These are phyloP conservation scores for Plantago major DNA, from an alignment of 257 asterid genomes.

Conservation along the genomic window DNA sequence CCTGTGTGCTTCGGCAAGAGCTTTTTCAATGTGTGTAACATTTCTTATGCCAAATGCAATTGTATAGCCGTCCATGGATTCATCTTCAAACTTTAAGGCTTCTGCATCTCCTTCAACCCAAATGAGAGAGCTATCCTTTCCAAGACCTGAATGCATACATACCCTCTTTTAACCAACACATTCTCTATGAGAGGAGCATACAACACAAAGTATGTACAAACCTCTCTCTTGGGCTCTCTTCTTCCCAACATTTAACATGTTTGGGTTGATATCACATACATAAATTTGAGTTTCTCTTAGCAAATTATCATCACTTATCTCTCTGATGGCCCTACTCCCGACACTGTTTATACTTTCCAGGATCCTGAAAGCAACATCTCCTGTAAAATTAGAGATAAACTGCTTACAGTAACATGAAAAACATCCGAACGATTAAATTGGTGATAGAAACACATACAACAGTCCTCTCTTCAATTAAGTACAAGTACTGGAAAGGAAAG, in stretches of 20 bases:
- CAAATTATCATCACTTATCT: constrained; percentile 49
- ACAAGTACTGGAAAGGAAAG: neutral
- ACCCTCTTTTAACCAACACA: neutral
- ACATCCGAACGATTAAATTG: constrained; percentile 11
- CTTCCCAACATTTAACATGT: constrained; percentile 80
- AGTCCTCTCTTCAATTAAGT: constrained; percentile 11
- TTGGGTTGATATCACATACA: constrained; percentile 88
- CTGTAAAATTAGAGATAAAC: constrained; percentile 46
- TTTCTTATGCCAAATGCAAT: constrained; percentile 98
- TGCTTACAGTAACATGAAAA: constrained; percentile 20
- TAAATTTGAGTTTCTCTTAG: constrained; percentile 66
- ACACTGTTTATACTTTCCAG: constrained; percentile 53
- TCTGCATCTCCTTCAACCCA: constrained; percentile 99
- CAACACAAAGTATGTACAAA: constrained; percentile 17
- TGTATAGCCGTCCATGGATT: constrained; percentile 90
- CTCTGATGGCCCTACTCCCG: constrained; percentile 53
- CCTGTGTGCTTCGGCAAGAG: constrained; percentile 91
- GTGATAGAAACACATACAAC: constrained; percentile 2
- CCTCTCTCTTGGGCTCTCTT: constrained; percentile 83
- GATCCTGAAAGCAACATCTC: constrained; percentile 96
- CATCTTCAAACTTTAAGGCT: constrained; percentile 63
- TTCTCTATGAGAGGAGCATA: neutral
- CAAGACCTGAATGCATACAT: constrained; percentile 42
- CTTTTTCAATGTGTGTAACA: constrained; percentile 88
- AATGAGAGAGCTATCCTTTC: constrained; percentile 52